Conservation (phyloP, 2,329 filamentous ascomycete species). For the Tetracladium maxilliforme region DNA sequence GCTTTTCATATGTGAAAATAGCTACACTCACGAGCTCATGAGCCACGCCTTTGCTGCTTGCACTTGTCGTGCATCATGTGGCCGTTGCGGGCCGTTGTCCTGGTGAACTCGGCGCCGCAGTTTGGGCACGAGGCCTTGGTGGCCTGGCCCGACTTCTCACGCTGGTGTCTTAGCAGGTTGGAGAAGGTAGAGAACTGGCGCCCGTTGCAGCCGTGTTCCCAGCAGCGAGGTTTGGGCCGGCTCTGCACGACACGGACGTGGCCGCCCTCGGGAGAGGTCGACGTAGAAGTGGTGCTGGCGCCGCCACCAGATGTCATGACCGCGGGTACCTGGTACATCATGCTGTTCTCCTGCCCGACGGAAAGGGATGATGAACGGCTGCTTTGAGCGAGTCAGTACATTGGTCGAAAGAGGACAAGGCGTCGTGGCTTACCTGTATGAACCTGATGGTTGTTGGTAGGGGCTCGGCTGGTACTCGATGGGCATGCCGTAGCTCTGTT, state of each 20-base stretch:
- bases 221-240: constrained; percentile 87
- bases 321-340: constrained; percentile 11
- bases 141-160: constrained; percentile 86
- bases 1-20: too few species aligned
- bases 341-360: constrained; percentile 8
- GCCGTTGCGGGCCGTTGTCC: constrained; percentile 77
- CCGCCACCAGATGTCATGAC: not conserved
- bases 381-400: not conserved
- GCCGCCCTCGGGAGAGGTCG: constrained; percentile 12
- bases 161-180: constrained; percentile 82
- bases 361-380: constrained; percentile 1
- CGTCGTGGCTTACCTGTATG: constrained; percentile 1
- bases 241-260: constrained; percentile 57
- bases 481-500: too few species aligned
- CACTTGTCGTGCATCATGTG: constrained; percentile 84
- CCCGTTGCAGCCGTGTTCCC: constrained; percentile 94
- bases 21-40: not conserved
- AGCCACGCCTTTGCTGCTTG: constrained; percentile 48
- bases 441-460: too few species aligned
- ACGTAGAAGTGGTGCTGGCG: constrained; percentile 9
- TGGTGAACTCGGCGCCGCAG: constrained; percentile 85
- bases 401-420: not conserved
- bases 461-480: too few species aligned
- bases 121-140: constrained; percentile 80
- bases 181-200: constrained; percentile 93